Evolutionary conservation across 2,329 filamentous ascomycete genomes (phyloP), one percentile per base, ranked within the genome.

Genomic region (Magnaporthiopsis poae): DNA sequence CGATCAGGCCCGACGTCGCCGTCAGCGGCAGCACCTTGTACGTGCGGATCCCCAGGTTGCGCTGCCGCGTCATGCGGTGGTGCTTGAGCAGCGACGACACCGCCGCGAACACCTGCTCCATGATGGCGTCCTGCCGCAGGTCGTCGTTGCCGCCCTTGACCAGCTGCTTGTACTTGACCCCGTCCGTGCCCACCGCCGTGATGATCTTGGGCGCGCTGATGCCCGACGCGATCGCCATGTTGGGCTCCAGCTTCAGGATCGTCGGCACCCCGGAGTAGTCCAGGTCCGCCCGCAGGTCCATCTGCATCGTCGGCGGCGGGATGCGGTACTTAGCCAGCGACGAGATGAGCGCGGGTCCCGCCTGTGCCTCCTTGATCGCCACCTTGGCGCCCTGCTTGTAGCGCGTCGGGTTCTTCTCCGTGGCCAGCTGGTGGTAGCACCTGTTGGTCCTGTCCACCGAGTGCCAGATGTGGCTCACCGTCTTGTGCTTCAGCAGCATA

Each of bases 21-120:
- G 91, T 96, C 60, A 99, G 81, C 0, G 95, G 95, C 2, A 99
- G 81, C 8, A 99, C 95, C 77, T 97, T 97, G 83, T 99, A 99
- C 0, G 95, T 98, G 67, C 96, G 85, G 73, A 99, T 96, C 11
- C 90, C 91, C 13, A 99, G 82, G 69, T 91, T 91, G 7, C 95
- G 89, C 74, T 96, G 92, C 59, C 92, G 89, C 2, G 95, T 97
- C 15, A 88, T 85, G 66, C 91, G 88, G 75, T 98, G 92, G 63
- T 91, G 88, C 74, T 91, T 90, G 33, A 99, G 81, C 29, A 99
- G 85, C 65, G 91, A 90, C 67, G 92, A 98, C 29, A 97, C 95
- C 77, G 96, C 92, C 67, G 93, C 91, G 75, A 99, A 99, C 1
- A 99, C 95, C 77, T 99, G 95, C 77, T 99, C 96, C 96, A 99